Conservation (phyloP, 805 yeast genomes). For the Pichia paraexigua region DNA sequence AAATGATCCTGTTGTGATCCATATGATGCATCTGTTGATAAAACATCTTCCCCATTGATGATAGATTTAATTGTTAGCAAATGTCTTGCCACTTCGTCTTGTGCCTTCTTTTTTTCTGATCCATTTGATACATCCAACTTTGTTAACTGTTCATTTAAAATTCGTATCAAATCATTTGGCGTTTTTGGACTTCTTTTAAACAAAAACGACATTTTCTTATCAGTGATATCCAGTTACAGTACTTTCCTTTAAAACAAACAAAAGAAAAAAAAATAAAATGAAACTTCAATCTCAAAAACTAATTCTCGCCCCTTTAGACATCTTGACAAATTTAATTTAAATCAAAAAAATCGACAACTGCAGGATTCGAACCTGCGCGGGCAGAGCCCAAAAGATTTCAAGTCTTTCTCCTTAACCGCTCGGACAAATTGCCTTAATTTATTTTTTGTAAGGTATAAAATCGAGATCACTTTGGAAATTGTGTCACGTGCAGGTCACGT, state of each 20-base stretch:
- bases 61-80: constrained; percentile 57
- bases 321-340: neutral
- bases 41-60: constrained; percentile 39
- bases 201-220: constrained; percentile 64
- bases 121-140: constrained; percentile 40
- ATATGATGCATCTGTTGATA: constrained; percentile 9
- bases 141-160: constrained; percentile 62
- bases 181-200: constrained; percentile 89
- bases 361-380: constrained; percentile 60
- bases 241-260: neutral
- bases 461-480: too few relatives aligned
- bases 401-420: constrained; percentile 52
- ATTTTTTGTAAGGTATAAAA: too few relatives aligned
- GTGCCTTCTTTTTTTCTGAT: constrained; percentile 38
- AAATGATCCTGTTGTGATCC: constrained; percentile 61
- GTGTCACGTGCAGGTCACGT: too few relatives aligned
- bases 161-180: constrained; percentile 74
- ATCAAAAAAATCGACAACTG: constrained; percentile 35
- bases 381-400: constrained; percentile 54
- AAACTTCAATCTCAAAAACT: too few relatives aligned
- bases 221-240: too few relatives aligned
- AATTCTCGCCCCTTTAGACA: too few relatives aligned
- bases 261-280: neutral
- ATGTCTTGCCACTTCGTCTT: constrained; percentile 67
- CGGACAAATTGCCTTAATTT: constrained; percentile 49